Conservation (phyloP, 164 flowering plant species). For the Magnolia sinica region DNA sequence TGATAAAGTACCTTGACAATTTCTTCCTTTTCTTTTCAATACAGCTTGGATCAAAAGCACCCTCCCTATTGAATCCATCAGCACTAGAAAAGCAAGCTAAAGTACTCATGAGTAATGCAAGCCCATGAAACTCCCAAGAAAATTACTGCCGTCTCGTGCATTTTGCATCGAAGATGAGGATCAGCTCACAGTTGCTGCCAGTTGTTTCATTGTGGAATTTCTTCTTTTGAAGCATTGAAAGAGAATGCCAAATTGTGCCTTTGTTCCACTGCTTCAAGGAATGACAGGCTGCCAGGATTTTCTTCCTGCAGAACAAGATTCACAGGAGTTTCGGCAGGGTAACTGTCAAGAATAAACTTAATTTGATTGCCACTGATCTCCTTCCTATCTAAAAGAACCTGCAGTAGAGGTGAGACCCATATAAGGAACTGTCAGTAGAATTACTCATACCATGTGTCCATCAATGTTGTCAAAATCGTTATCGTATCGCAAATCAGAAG, state of each 20-base stretch:
- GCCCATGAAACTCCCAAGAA: too few relatives aligned
- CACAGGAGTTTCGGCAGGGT: constrained; percentile 72
- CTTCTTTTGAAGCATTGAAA: constrained; percentile 26
- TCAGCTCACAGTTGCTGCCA: not conserved
- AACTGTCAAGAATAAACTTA: constrained; percentile 59
- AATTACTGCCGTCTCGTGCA: not conserved
- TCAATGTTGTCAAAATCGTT: too few relatives aligned
- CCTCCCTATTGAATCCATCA: too few relatives aligned
- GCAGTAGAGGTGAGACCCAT: constrained; percentile 7
- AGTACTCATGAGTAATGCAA: too few relatives aligned
- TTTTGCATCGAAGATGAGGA: not conserved
- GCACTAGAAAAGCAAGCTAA: too few relatives aligned
- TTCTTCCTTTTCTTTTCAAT: too few relatives aligned
- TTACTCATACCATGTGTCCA: too few relatives aligned
- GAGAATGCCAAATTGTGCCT: constrained; percentile 36
- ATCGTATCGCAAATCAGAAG: too few relatives aligned
- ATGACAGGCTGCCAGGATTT: constrained; percentile 73
- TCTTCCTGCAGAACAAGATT: constrained; percentile 66
- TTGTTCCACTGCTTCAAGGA: constrained; percentile 28
- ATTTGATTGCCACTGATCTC: constrained; percentile 82
- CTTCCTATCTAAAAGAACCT: constrained; percentile 76
- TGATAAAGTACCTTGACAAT: too few relatives aligned
- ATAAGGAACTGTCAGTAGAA: not conserved
- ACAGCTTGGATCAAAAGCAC: too few relatives aligned
- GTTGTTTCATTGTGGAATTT: not conserved